phyloP scores from a whole-genome alignment of 1,139 yeast species.

The Nadsonia commutata region DNA sequence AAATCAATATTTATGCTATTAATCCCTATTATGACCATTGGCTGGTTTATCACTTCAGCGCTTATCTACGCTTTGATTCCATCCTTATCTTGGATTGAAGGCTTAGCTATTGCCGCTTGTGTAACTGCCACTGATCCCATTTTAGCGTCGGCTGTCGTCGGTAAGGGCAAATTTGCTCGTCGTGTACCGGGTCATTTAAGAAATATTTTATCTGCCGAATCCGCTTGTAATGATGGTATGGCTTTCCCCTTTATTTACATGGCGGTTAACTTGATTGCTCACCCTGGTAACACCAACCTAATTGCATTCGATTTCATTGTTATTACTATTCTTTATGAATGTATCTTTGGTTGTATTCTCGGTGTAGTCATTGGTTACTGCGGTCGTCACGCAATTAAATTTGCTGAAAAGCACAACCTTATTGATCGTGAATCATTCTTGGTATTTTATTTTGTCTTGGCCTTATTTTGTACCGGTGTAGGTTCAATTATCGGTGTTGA shows the following conservation, averaged over 20 bases:
- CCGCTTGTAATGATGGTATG: conserved; percentile 97
- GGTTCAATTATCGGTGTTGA: conserved; percentile 89
- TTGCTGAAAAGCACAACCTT: conserved; percentile 58
- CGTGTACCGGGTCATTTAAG: conserved; percentile 95
- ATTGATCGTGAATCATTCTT: conserved; percentile 91
- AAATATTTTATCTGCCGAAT: conserved; percentile 79
- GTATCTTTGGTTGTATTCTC: conserved; percentile 66
- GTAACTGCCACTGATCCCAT: conserved; percentile 97
- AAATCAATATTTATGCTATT: conserved; percentile 60
- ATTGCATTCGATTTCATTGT: conserved; percentile 79
- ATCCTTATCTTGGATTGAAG: conserved; percentile 61
- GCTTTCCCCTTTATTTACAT: conserved; percentile 88
- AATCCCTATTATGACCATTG: conserved; percentile 86
- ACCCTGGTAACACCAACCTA: conserved; percentile 49
- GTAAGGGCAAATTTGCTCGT: conserved; percentile 93
- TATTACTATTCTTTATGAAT: conserved; percentile 72
- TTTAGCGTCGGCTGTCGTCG: conserved; percentile 94
- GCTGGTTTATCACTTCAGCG: conserved; percentile 80
- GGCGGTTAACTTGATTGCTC: conserved; percentile 52
- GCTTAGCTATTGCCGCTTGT: conserved; percentile 77
- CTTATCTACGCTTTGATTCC: conserved; percentile 81
- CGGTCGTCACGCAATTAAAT: conserved; percentile 60
- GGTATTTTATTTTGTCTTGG: conserved; percentile 76
- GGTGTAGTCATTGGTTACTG: conserved; percentile 68
- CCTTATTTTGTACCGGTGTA: conserved; percentile 82